Evolutionary conservation across 305 asterid species (phyloP).

Genomic region (Fraxinus greggii): DNA sequence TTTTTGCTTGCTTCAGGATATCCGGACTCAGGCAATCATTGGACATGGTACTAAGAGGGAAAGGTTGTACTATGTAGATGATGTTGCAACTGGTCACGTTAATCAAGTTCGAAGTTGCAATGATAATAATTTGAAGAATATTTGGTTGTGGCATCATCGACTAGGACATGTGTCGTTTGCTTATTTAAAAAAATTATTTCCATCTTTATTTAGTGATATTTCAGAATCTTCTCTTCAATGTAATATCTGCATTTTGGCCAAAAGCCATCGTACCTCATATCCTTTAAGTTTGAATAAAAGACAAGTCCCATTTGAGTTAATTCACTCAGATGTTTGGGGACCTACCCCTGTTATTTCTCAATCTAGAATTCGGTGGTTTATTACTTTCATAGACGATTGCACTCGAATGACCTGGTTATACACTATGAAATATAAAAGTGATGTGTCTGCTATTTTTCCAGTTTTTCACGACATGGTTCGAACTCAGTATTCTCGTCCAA

Average conservation of each 20-base stretch:
- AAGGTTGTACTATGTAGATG: background rate
- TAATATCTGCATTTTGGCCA: background rate
- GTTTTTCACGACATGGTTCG: background rate
- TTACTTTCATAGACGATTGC: background rate
- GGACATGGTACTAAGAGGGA: background rate
- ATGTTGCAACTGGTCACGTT: background rate
- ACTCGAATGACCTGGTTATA: background rate
- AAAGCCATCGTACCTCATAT: background rate
- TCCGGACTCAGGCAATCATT: background rate
- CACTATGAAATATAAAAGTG: too few relatives aligned
- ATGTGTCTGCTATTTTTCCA: background rate
- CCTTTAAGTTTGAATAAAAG: background rate
- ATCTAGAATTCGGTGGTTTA: background rate
- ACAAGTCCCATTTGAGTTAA: background rate
- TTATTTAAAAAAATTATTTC: background rate
- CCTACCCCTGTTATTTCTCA: background rate
- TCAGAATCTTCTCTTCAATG: background rate
- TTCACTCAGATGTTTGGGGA: background rate
- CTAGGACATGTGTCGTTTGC: background rate
- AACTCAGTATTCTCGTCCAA: background rate
- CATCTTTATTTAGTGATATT: background rate
- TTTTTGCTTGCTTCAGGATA: background rate
- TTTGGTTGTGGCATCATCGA: background rate
- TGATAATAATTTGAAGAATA: too few relatives aligned
- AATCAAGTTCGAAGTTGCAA: background rate